These are phyloP conservation scores for Aureobasidium sp. DNA, from an alignment of 2,329 filamentous ascomycete genomes.

Conservation along the genomic window DNA sequence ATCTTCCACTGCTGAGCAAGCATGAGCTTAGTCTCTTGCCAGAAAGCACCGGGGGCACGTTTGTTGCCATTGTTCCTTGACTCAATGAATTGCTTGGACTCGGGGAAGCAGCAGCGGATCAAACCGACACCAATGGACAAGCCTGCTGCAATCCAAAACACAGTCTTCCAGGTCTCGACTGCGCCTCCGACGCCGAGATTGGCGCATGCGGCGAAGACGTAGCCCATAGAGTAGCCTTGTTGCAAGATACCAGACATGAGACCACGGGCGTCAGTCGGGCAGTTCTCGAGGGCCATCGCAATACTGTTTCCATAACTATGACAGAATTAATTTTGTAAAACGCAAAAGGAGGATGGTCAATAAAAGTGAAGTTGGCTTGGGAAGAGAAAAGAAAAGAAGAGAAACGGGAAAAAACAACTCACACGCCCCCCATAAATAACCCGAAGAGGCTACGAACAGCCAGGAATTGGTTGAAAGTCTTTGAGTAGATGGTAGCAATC, in stretches of 20 bases:
- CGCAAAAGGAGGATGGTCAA: not conserved
- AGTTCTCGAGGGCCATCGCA: constrained; percentile 70
- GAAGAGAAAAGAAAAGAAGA: too few species aligned
- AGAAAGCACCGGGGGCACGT: constrained; percentile 49
- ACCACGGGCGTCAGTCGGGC: constrained; percentile 62
- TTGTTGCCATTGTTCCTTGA: constrained; percentile 56
- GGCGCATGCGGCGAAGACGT: constrained; percentile 68
- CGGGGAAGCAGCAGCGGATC: constrained; percentile 61
- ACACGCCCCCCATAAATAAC: constrained; percentile 71
- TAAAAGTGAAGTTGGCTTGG: too few species aligned
- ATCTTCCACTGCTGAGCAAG: constrained; percentile 65
- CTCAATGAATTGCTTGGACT: constrained; percentile 68
- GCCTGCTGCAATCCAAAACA: constrained; percentile 66
- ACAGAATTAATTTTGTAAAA: not conserved
- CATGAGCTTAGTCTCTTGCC: constrained; percentile 63
- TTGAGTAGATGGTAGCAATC: constrained; percentile 69
- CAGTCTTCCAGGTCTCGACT: constrained; percentile 62
- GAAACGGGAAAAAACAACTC: not conserved
- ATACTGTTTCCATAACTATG: constrained; percentile 63
- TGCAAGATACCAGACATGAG: constrained; percentile 78
- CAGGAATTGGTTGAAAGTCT: constrained; percentile 67
- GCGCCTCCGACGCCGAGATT: constrained; percentile 65
- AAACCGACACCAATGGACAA: constrained; percentile 63
- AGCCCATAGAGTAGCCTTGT: constrained; percentile 74
- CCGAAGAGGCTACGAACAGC: constrained; percentile 67